Conservation (phyloP, 1,284 basidiomycete genomes). For the Ceratobasidium sp. region DNA sequence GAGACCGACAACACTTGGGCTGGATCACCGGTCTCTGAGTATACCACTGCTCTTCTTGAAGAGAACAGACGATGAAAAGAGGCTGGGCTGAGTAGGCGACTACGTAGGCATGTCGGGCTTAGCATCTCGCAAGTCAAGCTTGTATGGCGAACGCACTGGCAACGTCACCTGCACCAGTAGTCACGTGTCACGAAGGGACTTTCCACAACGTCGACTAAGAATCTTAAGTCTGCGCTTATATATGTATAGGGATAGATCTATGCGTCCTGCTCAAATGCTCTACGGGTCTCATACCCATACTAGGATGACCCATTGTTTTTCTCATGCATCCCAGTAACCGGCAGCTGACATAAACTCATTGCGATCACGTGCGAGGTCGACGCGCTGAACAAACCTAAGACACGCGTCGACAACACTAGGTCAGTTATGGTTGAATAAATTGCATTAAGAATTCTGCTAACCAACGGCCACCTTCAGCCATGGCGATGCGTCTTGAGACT, state of each 20-base stretch:
- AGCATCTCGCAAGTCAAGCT: neutral
- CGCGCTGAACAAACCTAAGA: constrained; percentile 30
- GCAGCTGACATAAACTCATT: constrained; percentile 10
- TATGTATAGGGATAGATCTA: no score
- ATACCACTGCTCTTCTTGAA: constrained; percentile 70
- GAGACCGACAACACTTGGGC: constrained; percentile 67
- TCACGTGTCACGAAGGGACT: neutral
- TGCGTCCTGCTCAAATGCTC: no score
- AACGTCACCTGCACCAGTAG: no score
- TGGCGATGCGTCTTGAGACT: constrained; percentile 43
- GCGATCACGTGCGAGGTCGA: constrained; percentile 25
- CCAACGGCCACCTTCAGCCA: neutral
- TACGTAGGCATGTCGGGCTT: neutral
- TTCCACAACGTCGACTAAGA: no score
- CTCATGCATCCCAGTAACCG: neutral
- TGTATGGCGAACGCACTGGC: no score
- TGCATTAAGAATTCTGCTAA: constrained; percentile 3
- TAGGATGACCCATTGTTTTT: no score
- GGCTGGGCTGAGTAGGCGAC: neutral
- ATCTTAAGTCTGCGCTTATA: no score
- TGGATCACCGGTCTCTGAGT: constrained; percentile 71
- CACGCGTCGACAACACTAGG: constrained; percentile 43
- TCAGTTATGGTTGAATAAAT: constrained; percentile 22
- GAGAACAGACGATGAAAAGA: constrained; percentile 16
- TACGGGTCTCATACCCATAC: no score